Evolutionary conservation across 192 early-diverging fungal species (phyloP).

Genomic region (Chytriomyces sp.): DNA sequence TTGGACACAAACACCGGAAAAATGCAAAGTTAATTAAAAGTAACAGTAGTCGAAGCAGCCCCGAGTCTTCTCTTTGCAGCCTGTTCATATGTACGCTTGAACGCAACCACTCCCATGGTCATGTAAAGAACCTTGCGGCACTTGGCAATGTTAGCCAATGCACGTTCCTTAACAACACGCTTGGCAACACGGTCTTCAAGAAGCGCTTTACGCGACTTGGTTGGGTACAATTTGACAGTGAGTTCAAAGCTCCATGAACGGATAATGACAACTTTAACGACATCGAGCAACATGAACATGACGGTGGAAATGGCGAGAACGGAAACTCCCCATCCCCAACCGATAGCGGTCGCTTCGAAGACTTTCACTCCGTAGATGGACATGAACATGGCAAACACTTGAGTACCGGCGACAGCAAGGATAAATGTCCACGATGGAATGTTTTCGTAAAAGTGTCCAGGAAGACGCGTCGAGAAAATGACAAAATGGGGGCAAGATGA

Average conservation of each 20-base stretch:
- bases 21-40: too few species aligned
- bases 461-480: slow-evolving; percentile 92
- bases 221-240: slow-evolving; percentile 83
- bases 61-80: too few species aligned
- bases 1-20: too few species aligned
- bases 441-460: slow-evolving; percentile 87
- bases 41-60: too few species aligned
- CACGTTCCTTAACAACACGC: slow-evolving; percentile 25
- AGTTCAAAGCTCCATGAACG: slow-evolving; percentile 87
- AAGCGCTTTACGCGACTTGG: slow-evolving; percentile 64
- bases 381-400: slow-evolving; percentile 91
- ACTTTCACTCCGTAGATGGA: slow-evolving; percentile 68
- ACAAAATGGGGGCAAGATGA: slow-evolving; percentile 94
- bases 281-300: slow-evolving; percentile 83
- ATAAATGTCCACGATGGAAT: slow-evolving; percentile 81
- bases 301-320: slow-evolving; percentile 78
- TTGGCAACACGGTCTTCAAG: slow-evolving; percentile 40
- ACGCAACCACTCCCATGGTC: slow-evolving; percentile 27
- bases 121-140: slow-evolving; percentile 36
- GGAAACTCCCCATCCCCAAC: slow-evolving; percentile 69
- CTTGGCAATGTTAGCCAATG: slow-evolving; percentile 41
- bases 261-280: slow-evolving; percentile 88
- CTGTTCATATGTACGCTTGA: too few species aligned
- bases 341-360: slow-evolving; percentile 46
- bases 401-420: slow-evolving; percentile 81